Evolutionary conservation across 495 filamentous ascomycete genomes (phyloP).

Genomic region (Alectoria sarmentosa): DNA sequence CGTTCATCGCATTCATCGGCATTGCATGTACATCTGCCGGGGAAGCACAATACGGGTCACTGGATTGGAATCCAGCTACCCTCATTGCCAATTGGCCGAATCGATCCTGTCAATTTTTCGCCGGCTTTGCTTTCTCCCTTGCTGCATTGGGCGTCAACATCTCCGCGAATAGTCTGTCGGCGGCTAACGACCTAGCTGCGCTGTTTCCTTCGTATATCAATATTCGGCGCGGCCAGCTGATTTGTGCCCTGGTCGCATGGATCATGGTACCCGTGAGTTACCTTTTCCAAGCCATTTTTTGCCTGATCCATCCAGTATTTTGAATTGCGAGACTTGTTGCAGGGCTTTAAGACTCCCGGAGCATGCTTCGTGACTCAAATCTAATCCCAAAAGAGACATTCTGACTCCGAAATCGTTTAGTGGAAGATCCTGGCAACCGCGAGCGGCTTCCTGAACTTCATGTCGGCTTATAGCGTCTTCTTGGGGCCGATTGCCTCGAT

Average conservation of each 20-base stretch:
- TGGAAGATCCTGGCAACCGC: slow-evolving; percentile 59
- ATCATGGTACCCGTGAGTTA: slow-evolving; percentile 52
- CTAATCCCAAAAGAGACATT: too few species aligned
- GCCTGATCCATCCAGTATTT: too few species aligned
- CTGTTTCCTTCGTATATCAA: slow-evolving; percentile 54
- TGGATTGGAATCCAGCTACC: slow-evolving; percentile 42
- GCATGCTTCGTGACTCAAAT: too few species aligned
- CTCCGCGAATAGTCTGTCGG: slow-evolving; percentile 58
- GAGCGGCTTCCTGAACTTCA: slow-evolving; percentile 52
- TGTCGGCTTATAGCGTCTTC: slow-evolving; percentile 60
- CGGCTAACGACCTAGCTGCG: slow-evolving; percentile 56
- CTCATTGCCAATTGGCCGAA: slow-evolving; percentile 43
- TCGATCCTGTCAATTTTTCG: slow-evolving; percentile 46
- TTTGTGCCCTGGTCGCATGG: slow-evolving; percentile 54
- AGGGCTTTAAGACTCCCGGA: too few species aligned
- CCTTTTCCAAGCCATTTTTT: too few species aligned
- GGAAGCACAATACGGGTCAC: slow-evolving; percentile 35
- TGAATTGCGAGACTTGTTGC: too few species aligned
- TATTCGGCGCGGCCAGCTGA: slow-evolving; percentile 55
- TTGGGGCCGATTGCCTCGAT: slow-evolving; percentile 62
- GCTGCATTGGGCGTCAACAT: slow-evolving; percentile 49
- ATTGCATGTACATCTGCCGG: slow-evolving; percentile 42
- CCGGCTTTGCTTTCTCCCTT: slow-evolving; percentile 41
- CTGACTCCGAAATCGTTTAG: too few species aligned
- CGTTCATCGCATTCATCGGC: slow-evolving; percentile 45